phyloP scores from a whole-genome alignment of 768 basidiomycete species.

The Boletus sensibilis region DNA sequence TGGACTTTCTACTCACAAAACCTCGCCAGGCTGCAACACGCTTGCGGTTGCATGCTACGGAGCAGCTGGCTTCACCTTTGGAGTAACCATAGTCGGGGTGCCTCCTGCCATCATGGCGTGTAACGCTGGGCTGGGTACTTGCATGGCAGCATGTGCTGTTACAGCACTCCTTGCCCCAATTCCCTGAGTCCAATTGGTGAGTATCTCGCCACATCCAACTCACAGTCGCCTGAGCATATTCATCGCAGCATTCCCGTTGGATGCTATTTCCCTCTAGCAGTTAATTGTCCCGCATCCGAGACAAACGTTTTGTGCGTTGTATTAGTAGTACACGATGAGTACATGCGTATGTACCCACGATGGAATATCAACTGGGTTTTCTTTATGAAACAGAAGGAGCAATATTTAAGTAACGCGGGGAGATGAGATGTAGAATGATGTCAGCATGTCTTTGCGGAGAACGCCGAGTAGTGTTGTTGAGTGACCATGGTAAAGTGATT shows the following conservation, averaged over 20 bases:
- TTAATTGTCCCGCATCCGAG: slow-evolving; percentile 1
- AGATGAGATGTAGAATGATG: too few species aligned
- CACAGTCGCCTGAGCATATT: background rate
- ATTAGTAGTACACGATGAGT: background rate
- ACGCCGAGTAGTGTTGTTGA: background rate
- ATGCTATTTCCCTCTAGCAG: background rate
- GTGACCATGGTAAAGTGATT: background rate
- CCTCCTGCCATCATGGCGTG: slow-evolving; percentile 26
- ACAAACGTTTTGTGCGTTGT: background rate
- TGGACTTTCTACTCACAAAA: background rate
- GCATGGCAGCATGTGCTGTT: slow-evolving; percentile 27
- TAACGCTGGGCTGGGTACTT: slow-evolving; percentile 22
- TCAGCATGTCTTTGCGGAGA: background rate
- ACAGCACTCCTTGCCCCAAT: slow-evolving; percentile 21
- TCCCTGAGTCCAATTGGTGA: slow-evolving; percentile 13
- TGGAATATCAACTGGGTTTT: background rate
- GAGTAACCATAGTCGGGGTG: slow-evolving; percentile 15
- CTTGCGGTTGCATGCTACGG: slow-evolving; percentile 23
- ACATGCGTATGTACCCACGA: slow-evolving; percentile 1
- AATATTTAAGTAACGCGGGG: too few species aligned
- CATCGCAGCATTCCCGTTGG: background rate
- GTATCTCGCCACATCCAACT: background rate
- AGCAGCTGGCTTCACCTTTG: slow-evolving; percentile 26
- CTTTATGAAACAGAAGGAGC: too few species aligned
- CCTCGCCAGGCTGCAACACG: slow-evolving; percentile 23